Evolutionary conservation across 768 basidiomycete genomes (phyloP), one percentile per base, ranked within the genome.

Genomic region (Boletales sp.): DNA sequence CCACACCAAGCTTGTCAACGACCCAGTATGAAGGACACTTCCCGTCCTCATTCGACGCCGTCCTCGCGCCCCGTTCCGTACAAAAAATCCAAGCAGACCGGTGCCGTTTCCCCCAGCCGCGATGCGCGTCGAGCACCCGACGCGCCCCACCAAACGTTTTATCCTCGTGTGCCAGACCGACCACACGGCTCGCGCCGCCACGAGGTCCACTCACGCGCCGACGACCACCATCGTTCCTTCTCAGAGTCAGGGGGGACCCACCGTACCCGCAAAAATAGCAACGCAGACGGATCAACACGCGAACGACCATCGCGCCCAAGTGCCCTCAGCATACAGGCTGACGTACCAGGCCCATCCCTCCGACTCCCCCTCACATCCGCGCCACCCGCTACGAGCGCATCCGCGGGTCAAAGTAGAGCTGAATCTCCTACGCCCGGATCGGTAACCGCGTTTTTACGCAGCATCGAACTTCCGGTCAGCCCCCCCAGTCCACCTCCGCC

Each of bases 371-470:
- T 53, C 38, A 15, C 46, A 19, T 50, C 52, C 21, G 49, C n/a
- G 10, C 49, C 56, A 1, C 47, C 50, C 17, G 21, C 38, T 35
- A 25, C 25, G 18, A 49, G 28, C 36, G 14, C 44, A 30, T 45
- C 39, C 3, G 4, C n/a, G 17, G 31, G 38, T 38, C 49, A 36
- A 38, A 41, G 19, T 15, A 55, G 32, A 37, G 21, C 44, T 14
- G 56, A 46, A 35, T 49, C 56, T 11, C 59, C 59, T 3, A 48
- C 46, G 2, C 53, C 51, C 3, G 53, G 42, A 6, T 49, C 60
- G 14, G 67, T 55, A n/a, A 59, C 62, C 41, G 36, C 51, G 1
- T 66, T 65, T 47, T 51, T 67, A 21, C 56, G 60, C 37, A 64
- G 44, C 19, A 62, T 64, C 18, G 46, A 57, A 39, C 57, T 68